Evolutionary conservation across 2,329 filamentous ascomycete species (phyloP).

Genomic region (Coniosporium tulheliwenetii): DNA sequence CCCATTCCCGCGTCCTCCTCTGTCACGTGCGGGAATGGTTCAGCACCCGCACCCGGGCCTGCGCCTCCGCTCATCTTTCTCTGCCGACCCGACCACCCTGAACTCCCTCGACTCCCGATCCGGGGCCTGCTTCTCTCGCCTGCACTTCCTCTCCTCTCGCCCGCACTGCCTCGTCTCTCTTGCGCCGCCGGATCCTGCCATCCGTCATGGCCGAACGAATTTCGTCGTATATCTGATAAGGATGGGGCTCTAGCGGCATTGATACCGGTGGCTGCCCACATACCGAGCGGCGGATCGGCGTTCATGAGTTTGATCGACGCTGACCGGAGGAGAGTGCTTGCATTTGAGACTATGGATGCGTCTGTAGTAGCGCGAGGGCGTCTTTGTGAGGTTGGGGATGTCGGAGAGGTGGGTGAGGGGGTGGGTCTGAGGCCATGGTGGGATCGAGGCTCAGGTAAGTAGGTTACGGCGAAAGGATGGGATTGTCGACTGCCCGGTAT

Average conservation of each 20-base stretch:
- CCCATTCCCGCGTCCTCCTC: not conserved
- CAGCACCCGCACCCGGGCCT: not conserved
- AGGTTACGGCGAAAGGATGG: too few relatives aligned
- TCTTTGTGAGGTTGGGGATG: not conserved
- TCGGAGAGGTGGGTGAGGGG: not conserved
- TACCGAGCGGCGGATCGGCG: constrained; percentile 19
- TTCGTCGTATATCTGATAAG: constrained; percentile 23
- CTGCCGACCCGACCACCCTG: too few relatives aligned
- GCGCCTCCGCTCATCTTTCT: too few relatives aligned
- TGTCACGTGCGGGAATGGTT: constrained; percentile 3
- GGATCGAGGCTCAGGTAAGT: not conserved
- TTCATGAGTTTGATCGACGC: constrained; percentile 3
- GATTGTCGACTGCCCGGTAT: too few relatives aligned
- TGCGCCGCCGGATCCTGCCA: constrained; percentile 1
- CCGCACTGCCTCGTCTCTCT: not conserved
- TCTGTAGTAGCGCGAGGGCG: constrained; percentile 1
- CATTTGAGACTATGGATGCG: not conserved
- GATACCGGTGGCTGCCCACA: constrained; percentile 28
- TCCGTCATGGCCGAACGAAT: constrained; percentile 7
- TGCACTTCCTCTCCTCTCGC: not conserved
- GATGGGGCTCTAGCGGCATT: constrained; percentile 25
- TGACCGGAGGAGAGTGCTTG: not conserved
- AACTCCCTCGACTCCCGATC: too few relatives aligned
- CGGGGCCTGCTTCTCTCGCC: not conserved
- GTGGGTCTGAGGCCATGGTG: not conserved